phyloP scores from a whole-genome alignment of 2,329 filamentous ascomycete species.

The Xylariaceae sp. region DNA sequence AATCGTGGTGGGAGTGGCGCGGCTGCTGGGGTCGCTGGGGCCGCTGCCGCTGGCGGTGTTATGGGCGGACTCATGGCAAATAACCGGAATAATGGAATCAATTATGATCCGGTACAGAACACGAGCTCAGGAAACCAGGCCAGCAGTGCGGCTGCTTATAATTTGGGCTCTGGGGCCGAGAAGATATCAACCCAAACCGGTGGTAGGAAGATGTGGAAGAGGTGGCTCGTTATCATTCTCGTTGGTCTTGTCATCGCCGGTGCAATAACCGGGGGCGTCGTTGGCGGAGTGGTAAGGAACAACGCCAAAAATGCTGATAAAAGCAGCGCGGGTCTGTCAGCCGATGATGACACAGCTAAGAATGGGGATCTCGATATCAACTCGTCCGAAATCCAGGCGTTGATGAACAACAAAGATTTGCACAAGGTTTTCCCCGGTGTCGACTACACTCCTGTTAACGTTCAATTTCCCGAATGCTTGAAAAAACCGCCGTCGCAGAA shows the following conservation, averaged over 20 bases:
- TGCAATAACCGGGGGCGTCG: slow-evolving; percentile 73
- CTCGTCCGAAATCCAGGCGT: slow-evolving; percentile 75
- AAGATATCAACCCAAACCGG: slow-evolving; percentile 64
- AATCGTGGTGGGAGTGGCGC: slow-evolving; percentile 44
- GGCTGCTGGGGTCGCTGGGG: slow-evolving; percentile 51
- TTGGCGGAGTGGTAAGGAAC: slow-evolving; percentile 47
- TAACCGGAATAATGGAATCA: slow-evolving; percentile 43
- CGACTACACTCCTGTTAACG: slow-evolving; percentile 91
- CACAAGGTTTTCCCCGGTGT: slow-evolving; percentile 95
- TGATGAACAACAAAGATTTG: slow-evolving; percentile 79
- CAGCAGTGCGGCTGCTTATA: slow-evolving; percentile 39
- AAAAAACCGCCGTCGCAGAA: slow-evolving; percentile 82
- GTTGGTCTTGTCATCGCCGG: slow-evolving; percentile 69
- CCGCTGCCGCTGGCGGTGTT: slow-evolving; percentile 45
- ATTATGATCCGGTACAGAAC: slow-evolving; percentile 60
- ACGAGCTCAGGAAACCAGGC: slow-evolving; percentile 35
- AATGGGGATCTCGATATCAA: slow-evolving; percentile 75
- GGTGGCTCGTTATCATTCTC: slow-evolving; percentile 62
- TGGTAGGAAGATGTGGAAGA: slow-evolving; percentile 68
- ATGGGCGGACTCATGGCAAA: slow-evolving; percentile 45
- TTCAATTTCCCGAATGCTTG: slow-evolving; percentile 85
- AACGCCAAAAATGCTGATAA: slow-evolving; percentile 47
- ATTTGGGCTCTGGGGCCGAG: slow-evolving; percentile 49
- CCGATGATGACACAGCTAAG: slow-evolving; percentile 58
- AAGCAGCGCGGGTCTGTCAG: slow-evolving; percentile 49